Evolutionary conservation across 495 filamentous ascomycete species (phyloP).

Genomic region (Cryomyces minteri): DNA sequence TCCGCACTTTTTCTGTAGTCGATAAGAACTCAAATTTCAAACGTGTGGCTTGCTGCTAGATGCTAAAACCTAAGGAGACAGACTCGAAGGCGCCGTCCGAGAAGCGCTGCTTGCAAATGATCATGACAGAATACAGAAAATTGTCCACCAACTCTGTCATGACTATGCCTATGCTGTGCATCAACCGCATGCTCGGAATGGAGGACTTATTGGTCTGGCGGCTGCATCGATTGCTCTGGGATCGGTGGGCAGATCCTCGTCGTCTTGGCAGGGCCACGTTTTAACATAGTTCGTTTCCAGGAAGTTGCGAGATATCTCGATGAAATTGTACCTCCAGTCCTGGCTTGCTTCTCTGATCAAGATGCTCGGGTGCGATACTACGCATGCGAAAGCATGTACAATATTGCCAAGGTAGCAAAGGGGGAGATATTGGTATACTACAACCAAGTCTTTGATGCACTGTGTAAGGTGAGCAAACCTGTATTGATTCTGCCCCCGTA

Average conservation of each 20-base stretch:
- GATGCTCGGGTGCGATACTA: constrained; percentile 98
- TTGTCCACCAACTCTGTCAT: constrained; percentile 90
- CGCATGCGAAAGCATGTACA: constrained; percentile 99
- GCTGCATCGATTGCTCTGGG: constrained; percentile 94
- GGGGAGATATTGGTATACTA: constrained; percentile 93
- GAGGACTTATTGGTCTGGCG: constrained; percentile 88
- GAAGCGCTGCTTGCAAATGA: constrained; percentile 63
- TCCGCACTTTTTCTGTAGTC: too few relatives aligned
- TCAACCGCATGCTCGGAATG: constrained; percentile 92
- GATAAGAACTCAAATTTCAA: too few relatives aligned
- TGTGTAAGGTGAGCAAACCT: constrained; percentile 60
- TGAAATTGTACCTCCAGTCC: constrained; percentile 85
- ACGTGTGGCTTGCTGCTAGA: too few relatives aligned
- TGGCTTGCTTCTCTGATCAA: constrained; percentile 97
- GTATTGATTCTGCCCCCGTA: not conserved
- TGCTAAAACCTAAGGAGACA: constrained; percentile 13
- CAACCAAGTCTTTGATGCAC: constrained; percentile 92
- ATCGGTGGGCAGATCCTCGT: constrained; percentile 36
- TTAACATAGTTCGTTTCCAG: constrained; percentile 17
- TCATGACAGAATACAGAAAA: constrained; percentile 57
- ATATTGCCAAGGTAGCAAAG: constrained; percentile 98
- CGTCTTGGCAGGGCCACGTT: not conserved
- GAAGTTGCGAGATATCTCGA: constrained; percentile 80
- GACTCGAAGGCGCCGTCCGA: constrained; percentile 79
- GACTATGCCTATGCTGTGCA: constrained; percentile 97